Evolutionary conservation across 2,329 filamentous ascomycete species (phyloP), one percentile per base, ranked within the genome.

Genomic region (Calonectria multiphialidica): DNA sequence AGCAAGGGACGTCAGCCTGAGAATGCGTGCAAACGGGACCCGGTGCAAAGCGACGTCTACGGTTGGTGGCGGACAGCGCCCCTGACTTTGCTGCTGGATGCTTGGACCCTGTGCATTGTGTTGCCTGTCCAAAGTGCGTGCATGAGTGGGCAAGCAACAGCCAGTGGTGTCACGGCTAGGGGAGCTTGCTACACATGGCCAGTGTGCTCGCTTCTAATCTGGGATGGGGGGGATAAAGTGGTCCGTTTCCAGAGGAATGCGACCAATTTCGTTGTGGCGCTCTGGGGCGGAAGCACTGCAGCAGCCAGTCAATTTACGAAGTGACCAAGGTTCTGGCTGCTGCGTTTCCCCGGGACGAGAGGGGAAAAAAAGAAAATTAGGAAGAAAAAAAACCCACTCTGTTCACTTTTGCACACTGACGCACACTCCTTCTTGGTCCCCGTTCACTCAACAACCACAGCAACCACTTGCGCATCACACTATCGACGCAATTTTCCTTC

Each of bases 191-290:
- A 30, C 40, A 44, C 61, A 45, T 61, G 23, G 45, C 57, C 33
- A 55, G 47, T 69, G 67, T 69, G 57, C 67, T 64, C 45, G 59
- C 35, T 61, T 70, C 61, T 70, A 66, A 65, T 66, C 68, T 70
- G 50, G 5, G 28, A 30, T 30, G 28, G 28, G 28, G 28, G 59
- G 50, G 59, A 64, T 63, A 66, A 45, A 68, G 40, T 61, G 65
- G 65, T 45, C 65, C 62, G 77, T 79, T 77, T 77, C 76, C 74
- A 77, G 75, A 79, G 77, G 76, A 79, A 79, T 79, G 74, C 69
- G 47, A 68, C 71, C 72, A 76, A 77, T 77, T 77, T 79, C 66
- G 66, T 59, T 47, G 70, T 45, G 65, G 75, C 74, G 75, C 57
- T 64, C 57, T 55, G 37, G 57, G 66, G 66, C 57, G 37, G 57